Base-by-base conservation (phyloP, 331 rosid species). In the Cydonia oblonga region DNA sequence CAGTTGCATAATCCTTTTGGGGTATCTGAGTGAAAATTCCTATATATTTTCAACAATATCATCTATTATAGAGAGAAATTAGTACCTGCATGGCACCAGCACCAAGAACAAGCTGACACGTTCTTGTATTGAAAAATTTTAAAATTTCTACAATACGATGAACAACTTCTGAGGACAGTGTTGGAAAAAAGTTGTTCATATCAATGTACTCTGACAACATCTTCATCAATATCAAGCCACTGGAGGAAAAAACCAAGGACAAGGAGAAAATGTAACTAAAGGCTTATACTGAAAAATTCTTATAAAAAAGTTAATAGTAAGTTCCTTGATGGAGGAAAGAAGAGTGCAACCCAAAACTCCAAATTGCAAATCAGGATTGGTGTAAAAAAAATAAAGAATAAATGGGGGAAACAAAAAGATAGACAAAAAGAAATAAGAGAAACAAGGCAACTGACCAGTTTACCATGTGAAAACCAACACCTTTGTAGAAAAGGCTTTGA, bases 71-170 rank as follows among this genome's bases (percentile, higher is more conserved):
- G 20, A 19, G 65, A 35, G 62, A 68, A 53, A 56, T 74, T 54
- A n/a, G 69, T 86, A 95, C 99, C 99, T 95, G 99, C 99, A 95
- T 95, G 62, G 99, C 99, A 65, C 97, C 96, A 54, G 99, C 99
- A 69, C 99, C 99, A 64, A 95, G 97, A 78, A 95, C 99, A 84
- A 95, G 97, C 74, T 95, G 99, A 76, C 99, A 95, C 12, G 99
- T 91, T 81, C 99, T 82, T 63, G 99, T 95, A 85, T 95, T 95
- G 87, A 91, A 95, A 85, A 88, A 87, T 82, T 95, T 95, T 81
- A 95, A 83, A 68, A 90, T 89, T 78, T 95, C 99, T 10, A 87
- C 97, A 20, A 90, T 83, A 59, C 99, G 97, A 67, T 88, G 97
- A 76, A 95, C 97, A 78, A 95, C 81, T 86, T 95, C 99, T 56